These are phyloP conservation scores for Lepidopterella palustris DNA, from an alignment of 495 filamentous ascomycete genomes.

Conservation along the genomic window DNA sequence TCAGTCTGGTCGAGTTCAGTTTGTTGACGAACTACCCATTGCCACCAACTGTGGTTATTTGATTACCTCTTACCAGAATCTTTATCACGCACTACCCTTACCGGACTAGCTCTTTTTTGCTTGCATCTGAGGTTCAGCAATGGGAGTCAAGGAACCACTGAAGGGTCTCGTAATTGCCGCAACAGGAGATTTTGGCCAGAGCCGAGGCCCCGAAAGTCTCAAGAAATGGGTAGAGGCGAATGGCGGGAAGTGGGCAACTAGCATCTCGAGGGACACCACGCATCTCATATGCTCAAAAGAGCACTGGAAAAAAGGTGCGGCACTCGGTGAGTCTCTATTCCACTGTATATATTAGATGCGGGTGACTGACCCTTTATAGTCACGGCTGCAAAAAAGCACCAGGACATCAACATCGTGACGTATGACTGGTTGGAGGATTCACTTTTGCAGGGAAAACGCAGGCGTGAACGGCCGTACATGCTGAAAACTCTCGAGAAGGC, in stretches of 20 bases:
- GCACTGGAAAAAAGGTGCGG: constrained; percentile 43
- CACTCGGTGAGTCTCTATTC: constrained; percentile 39
- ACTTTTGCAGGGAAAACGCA: constrained; percentile 34
- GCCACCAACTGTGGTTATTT: too few relatives aligned
- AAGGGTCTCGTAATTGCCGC: constrained; percentile 32
- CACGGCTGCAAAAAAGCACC: constrained; percentile 33
- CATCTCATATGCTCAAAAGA: constrained; percentile 52
- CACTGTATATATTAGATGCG: not conserved
- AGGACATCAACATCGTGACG: constrained; percentile 48
- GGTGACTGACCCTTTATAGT: not conserved
- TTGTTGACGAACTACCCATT: too few relatives aligned
- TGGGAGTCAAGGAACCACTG: constrained; percentile 29
- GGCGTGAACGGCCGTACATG: constrained; percentile 44
- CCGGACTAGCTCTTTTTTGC: too few relatives aligned
- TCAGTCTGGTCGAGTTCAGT: too few relatives aligned
- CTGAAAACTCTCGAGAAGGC: constrained; percentile 36
- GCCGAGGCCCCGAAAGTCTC: constrained; percentile 39
- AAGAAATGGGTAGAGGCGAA: constrained; percentile 49
- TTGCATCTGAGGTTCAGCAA: constrained; percentile 4
- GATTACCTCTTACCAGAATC: too few relatives aligned
- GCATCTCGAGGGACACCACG: constrained; percentile 44
- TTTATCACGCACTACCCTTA: not conserved
- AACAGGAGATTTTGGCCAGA: constrained; percentile 42
- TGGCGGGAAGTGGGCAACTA: constrained; percentile 44
- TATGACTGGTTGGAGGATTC: constrained; percentile 59